Evolutionary conservation across 225 moss, liverwort and hornwort genomes (phyloP).

Genomic region (Rhytidiadelphus loreus): DNA sequence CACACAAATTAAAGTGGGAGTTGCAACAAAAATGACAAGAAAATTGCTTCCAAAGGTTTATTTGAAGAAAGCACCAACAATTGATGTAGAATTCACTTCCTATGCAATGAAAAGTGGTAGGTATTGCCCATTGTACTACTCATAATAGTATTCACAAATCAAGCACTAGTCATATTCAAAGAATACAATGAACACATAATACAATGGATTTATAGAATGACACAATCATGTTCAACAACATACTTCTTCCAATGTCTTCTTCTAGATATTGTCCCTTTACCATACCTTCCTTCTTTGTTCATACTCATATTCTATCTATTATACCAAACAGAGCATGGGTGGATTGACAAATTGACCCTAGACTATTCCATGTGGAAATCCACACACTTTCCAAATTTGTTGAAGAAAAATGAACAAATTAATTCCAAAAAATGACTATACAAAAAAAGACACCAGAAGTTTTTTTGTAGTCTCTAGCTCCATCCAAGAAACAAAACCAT

Average conservation of each 20-base stretch:
- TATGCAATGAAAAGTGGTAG: too few relatives aligned
- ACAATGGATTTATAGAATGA: too few relatives aligned
- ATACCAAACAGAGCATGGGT: accelerated
- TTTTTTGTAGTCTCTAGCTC: accelerated
- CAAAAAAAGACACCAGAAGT: neutral
- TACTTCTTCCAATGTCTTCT: neutral
- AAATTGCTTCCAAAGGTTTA: neutral
- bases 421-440: neutral
- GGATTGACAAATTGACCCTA: accelerated
- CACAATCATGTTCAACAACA: neutral
- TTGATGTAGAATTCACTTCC: accelerated
- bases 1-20: neutral
- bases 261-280: neutral
- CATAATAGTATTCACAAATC: too few relatives aligned
- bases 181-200: neutral
- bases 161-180: neutral
- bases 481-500: accelerated
- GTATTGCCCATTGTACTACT: too few relatives aligned
- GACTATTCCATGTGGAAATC: accelerated
- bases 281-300: neutral
- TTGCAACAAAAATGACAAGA: too few relatives aligned
- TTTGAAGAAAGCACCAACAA: neutral
- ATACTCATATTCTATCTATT: neutral
- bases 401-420: accelerated
- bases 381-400: accelerated